phyloP scores from a whole-genome alignment of 2,329 filamentous ascomycete genomes.

The Fusarium sp. region DNA sequence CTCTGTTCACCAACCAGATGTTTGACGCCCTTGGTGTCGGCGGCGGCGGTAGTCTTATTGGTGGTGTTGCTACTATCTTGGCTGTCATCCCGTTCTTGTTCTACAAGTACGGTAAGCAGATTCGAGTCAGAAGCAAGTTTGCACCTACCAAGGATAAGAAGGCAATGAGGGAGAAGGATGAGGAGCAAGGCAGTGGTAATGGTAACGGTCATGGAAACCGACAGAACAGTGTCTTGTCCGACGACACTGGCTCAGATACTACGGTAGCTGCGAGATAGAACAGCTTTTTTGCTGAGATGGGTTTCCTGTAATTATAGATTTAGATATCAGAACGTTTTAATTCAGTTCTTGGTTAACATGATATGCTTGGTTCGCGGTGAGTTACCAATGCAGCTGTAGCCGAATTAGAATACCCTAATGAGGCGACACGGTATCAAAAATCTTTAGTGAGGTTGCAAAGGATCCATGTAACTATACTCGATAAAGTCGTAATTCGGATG shows the following conservation, averaged over 20 bases:
- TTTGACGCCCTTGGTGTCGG: conserved; percentile 32
- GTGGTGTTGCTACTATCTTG: conserved; percentile 31
- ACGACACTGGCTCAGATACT: conserved; percentile 6
- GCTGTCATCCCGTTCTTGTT: conserved; percentile 35
- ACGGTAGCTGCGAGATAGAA: conserved; percentile 1
- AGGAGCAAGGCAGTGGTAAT: conserved; percentile 2
- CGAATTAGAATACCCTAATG: neutral
- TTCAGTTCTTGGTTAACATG: too few species aligned
- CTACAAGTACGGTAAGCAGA: conserved; percentile 37
- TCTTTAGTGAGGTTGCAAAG: neutral
- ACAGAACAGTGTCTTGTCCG: conserved; percentile 6
- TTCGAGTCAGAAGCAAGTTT: conserved; percentile 38
- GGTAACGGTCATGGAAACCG: neutral
- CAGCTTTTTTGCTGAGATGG: neutral
- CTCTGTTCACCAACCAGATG: conserved; percentile 38
- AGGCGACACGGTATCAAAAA: neutral
- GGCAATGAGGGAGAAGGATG: conserved; percentile 10
- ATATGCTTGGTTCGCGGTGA: too few species aligned
- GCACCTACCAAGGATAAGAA: conserved; percentile 20
- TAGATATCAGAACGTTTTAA: neutral
- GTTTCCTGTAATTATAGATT: neutral
- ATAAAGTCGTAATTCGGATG: neutral
- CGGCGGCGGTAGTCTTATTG: conserved; percentile 35
- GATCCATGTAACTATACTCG: neutral
- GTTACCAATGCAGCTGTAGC: neutral